phyloP scores from a whole-genome alignment of 2,329 filamentous ascomycete species.

The Colletotrichum sp. region DNA sequence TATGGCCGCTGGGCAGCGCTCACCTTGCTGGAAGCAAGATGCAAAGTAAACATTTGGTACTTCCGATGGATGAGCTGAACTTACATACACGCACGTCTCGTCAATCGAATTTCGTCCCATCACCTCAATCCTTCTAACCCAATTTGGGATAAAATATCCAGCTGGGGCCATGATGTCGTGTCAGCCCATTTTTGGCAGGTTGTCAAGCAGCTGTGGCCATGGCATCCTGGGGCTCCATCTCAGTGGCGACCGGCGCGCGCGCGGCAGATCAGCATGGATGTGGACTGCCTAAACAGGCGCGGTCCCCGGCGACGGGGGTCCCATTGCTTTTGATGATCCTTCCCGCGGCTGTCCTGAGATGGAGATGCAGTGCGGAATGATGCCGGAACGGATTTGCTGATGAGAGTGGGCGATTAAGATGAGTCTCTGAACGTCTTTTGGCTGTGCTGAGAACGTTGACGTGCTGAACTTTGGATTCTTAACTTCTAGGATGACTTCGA shows the following conservation, averaged over 20 bases:
- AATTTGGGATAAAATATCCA: not conserved
- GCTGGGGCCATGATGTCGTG: not conserved
- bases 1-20: fast-evolving
- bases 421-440: not conserved
- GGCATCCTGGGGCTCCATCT: not conserved
- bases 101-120: not conserved
- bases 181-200: conserved; percentile 14
- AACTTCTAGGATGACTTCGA: not conserved
- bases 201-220: not conserved
- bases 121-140: not conserved
- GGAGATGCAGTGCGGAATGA: not conserved
- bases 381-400: not conserved
- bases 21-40: not conserved
- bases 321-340: conserved; percentile 6
- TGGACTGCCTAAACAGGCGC: conserved; percentile 5
- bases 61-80: not conserved
- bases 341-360: not conserved
- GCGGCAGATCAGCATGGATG: conserved; percentile 11
- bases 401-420: not conserved
- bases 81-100: not conserved
- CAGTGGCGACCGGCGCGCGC: conserved; percentile 4
- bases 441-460: not conserved
- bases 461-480: not conserved
- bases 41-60: no score
- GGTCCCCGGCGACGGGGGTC: not conserved